These are phyloP conservation scores for Erodium maritimum DNA, from an alignment of 345 rosid genomes.

Conservation along the genomic window DNA sequence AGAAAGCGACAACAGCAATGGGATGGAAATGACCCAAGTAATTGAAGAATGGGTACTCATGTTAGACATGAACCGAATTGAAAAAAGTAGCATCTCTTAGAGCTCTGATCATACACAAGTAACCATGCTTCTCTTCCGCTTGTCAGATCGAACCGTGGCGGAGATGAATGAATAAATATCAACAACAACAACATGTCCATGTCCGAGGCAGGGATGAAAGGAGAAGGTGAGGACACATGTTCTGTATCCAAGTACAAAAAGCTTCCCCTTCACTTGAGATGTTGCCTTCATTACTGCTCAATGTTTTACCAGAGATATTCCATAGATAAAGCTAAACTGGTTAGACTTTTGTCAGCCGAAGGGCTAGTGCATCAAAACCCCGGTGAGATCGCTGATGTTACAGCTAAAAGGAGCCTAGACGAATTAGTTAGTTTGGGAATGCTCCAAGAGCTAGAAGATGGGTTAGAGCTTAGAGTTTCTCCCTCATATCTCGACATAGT, in stretches of 20 bases:
- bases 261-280: neutral
- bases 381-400: neutral
- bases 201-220: neutral
- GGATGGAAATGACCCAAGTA: neutral
- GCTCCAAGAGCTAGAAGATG: neutral
- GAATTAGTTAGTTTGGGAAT: slow-evolving; percentile 1
- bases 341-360: neutral
- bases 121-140: neutral
- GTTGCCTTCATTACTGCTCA: neutral
- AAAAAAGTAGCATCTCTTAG: neutral
- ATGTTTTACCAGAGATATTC: neutral
- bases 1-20: neutral
- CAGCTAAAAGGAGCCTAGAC: neutral
- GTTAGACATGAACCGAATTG: neutral
- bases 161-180: too few species aligned
- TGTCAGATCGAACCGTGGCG: too few species aligned
- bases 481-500: neutral
- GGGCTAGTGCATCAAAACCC: neutral
- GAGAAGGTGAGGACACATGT: neutral
- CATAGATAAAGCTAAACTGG: neutral
- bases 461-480: neutral
- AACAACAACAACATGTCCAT: neutral
- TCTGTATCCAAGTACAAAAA: neutral
- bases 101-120: neutral
- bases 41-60: too few species aligned